Evolutionary conservation across 306 rosid genomes (phyloP), one percentile per base, ranked within the genome.

Genomic region (Dicorynia guianensis): DNA sequence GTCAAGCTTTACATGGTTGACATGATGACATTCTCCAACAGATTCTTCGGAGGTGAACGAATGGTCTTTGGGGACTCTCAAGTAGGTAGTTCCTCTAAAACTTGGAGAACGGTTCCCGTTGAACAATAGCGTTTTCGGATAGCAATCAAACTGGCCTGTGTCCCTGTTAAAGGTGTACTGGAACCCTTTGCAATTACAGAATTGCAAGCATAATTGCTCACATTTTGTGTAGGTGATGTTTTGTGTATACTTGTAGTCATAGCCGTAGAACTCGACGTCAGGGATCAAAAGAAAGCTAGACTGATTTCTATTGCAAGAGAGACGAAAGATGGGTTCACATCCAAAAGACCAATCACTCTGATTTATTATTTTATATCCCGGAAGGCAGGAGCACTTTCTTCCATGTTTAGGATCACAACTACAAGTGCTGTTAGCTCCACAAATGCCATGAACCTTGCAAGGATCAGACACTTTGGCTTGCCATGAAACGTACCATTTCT

Each of bases 371-470:
- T 7, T 68, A n/a, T 44, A 59, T 12, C 81, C 81, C 0, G 75
- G 43, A 11, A 49, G 69, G 39, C 81, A 77, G 8, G 69, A 46
- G 6, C 81, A 77, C 18, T 35, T 59, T 43, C 68, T 59, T 33
- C 68, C 59, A 25, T 18, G 11, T 13, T 7, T 38, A 1, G 20
- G 40, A 47, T 67, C 54, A 36, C 44, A 67, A 8, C 9, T 47
- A 25, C 87, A 84, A 6, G 71, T 55, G 14, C 84, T 80, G 36
- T 80, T 50, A 2, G 19, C 65, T 10, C 87, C 84, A 80, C 87
- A 84, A 52, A 61, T 5, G 1, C 84, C 84, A 40, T 80, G 84
- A 47, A 67, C 42, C 0, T 0, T 13, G 13, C 87, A 84, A 4
- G 43, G 0, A 19, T 8, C 13, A 3, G 35, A 11, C 7, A 63